Conservation (phyloP, 371 early-diverging fungal species). For the Circinella umbellata region DNA sequence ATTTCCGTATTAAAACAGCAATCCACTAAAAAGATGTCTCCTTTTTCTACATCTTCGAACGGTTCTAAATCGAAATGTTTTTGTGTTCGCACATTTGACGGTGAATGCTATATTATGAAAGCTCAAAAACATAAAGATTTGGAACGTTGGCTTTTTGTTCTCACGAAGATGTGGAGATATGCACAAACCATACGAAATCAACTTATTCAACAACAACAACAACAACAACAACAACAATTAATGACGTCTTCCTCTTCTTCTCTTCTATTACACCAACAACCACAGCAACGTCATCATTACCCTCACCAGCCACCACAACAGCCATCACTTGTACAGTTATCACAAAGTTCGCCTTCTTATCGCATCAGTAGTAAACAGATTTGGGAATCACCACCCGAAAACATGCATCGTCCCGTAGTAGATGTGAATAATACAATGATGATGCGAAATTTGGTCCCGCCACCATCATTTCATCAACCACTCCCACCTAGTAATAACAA, state of each 20-base stretch:
- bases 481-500: not conserved
- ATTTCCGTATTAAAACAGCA: conserved; percentile 45
- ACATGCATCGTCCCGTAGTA: conserved; percentile 11
- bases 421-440: conserved; percentile 1
- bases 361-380: conserved; percentile 15
- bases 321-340: not conserved
- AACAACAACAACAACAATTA: conserved; percentile 22
- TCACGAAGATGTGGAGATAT: conserved; percentile 56
- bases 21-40: conserved; percentile 24
- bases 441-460: conserved; percentile 23
- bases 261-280: not conserved
- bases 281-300: conserved; percentile 14
- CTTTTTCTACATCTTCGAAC: conserved; percentile 8
- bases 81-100: conserved; percentile 46
- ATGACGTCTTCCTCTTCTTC: conserved; percentile 1
- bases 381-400: not conserved
- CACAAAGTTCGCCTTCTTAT: not conserved
- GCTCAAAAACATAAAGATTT: conserved; percentile 54
- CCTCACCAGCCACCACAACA: not conserved
- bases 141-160: conserved; percentile 58
- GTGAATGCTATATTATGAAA: conserved; percentile 39
- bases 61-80: conserved; percentile 41
- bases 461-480: conserved; percentile 9
- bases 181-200: conserved; percentile 34
- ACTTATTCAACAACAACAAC: conserved; percentile 10